phyloP scores from a whole-genome alignment of 345 rosid genomes.

The Hibiscus syriacus region DNA sequence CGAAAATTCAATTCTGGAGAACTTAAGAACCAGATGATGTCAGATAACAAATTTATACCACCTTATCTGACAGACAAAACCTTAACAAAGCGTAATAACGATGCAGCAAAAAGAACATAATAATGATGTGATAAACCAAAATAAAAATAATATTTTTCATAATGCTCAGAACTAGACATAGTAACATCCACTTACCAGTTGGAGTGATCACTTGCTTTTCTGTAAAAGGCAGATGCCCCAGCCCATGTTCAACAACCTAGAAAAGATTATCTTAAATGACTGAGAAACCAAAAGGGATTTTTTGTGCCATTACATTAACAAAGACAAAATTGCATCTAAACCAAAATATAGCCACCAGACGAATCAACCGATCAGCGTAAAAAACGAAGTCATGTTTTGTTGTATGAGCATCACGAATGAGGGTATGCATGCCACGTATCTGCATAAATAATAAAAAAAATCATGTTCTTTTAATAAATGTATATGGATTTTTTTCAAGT shows the following conservation, averaged over 20 bases:
- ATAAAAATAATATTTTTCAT: too few species aligned
- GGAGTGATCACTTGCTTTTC: conserved; percentile 96
- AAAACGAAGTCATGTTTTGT: conserved; percentile 94
- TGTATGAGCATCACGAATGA: conserved; percentile 87
- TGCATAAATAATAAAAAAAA: conserved; percentile 27
- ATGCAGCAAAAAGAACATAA: too few species aligned
- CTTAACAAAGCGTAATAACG: not conserved
- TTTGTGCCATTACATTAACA: not conserved
- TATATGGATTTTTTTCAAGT: not conserved
- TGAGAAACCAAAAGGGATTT: not conserved
- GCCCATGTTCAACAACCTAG: conserved; percentile 96
- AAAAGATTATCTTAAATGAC: conserved; percentile 12
- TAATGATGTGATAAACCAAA: too few species aligned
- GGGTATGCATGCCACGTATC: conserved; percentile 99
- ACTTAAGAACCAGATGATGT: not conserved
- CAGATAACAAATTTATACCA: not conserved
- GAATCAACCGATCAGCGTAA: conserved; percentile 92
- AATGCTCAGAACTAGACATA: not conserved
- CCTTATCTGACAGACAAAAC: not conserved
- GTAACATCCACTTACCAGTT: conserved; percentile 56
- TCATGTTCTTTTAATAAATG: not conserved
- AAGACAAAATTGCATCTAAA: conserved; percentile 3
- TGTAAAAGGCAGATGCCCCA: conserved; percentile 94
- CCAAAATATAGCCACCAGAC: conserved; percentile 53
- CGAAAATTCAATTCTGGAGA: not conserved